Evolutionary conservation across 1,139 yeast genomes (phyloP), one percentile per base, ranked within the genome.

Genomic region (Blastobotrys elegans): DNA sequence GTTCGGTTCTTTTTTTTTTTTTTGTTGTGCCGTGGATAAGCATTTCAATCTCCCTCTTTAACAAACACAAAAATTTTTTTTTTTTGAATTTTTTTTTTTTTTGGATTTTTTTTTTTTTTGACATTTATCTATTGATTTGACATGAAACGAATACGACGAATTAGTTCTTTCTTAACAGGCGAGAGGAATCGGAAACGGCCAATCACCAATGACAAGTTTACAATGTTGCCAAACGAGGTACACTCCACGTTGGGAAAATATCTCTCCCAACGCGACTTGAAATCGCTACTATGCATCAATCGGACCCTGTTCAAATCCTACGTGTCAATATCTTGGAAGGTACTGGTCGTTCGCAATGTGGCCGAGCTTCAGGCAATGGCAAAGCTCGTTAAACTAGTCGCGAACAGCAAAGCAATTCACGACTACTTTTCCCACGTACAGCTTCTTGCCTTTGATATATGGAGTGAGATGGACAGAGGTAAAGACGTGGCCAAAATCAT

Each of bases 351-450:
- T 4, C 7, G 10, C 16, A 21, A 26, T 6, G 14, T 6, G 2
- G 18, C n/a, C 18, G 29, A 44, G 24, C 27, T 44, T 2, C 7
- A 3, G 17, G 8, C 26, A 11, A 14, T 37, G 21, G 21, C 27
- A 32, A 44, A 44, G 21, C 37, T 44, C 6, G 32, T 17, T 10
- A 44, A 44, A 21, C 20, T 24, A 10, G 18, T 38, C 2, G 16
- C 33, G 2, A 22, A n/a, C 18, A 21, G 26, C 4, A 44, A 44
- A 32, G 32, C 37, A 4, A 22, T 10, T 10, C 17, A 30, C 24
- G 38, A 44, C 26, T 44, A 44, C 27, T 44, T 44, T n/a, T 24
- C 14, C 26, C 39, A 44, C 22, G 39, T 44, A 3, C 39, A 35
- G 8, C 7, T 13, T 10, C 18, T 44, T 16, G 26, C 22, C 11